Conservation (phyloP, 2,329 filamentous ascomycete species). For the Paramyrothecium sp. region DNA sequence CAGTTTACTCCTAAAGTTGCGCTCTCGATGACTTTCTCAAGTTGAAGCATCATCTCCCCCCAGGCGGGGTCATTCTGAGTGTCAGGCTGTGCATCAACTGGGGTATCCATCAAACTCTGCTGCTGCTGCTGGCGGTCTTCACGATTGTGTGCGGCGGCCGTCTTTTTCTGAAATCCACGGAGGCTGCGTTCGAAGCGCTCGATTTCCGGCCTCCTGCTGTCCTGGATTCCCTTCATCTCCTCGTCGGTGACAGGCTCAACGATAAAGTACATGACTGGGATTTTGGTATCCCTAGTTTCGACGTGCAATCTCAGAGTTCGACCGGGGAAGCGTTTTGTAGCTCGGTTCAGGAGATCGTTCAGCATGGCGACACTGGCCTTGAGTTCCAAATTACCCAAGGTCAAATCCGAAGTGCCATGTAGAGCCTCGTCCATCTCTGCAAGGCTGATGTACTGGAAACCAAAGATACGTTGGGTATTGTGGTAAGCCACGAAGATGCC, state of each 20-base stretch:
- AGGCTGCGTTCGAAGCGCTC: constrained; percentile 67
- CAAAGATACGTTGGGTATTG: constrained; percentile 92
- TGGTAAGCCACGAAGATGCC: constrained; percentile 97
- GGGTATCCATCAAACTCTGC: constrained; percentile 5
- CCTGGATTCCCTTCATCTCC: constrained; percentile 73
- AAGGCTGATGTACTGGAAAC: constrained; percentile 90
- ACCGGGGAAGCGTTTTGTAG: constrained; percentile 72
- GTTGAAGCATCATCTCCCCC: constrained; percentile 53
- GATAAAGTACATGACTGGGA: constrained; percentile 82
- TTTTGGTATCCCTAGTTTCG: constrained; percentile 63
- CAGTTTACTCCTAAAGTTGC: constrained; percentile 51
- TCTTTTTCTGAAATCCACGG: constrained; percentile 33
- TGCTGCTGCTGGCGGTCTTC: no score
- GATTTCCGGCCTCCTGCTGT: constrained; percentile 59
- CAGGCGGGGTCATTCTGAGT: constrained; percentile 41
- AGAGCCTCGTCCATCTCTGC: constrained; percentile 85
- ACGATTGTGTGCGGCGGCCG: neutral
- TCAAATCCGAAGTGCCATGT: constrained; percentile 70
- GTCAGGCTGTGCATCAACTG: constrained; percentile 13
- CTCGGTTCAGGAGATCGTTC: constrained; percentile 75
- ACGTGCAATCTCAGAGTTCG: constrained; percentile 77
- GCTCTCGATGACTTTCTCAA: constrained; percentile 57
- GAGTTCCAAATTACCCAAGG: constrained; percentile 81
- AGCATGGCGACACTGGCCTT: constrained; percentile 75
- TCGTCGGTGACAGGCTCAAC: constrained; percentile 77